These are phyloP conservation scores for Ustilago shanxiensis DNA, from an alignment of 1,284 basidiomycete genomes.

Conservation along the genomic window DNA sequence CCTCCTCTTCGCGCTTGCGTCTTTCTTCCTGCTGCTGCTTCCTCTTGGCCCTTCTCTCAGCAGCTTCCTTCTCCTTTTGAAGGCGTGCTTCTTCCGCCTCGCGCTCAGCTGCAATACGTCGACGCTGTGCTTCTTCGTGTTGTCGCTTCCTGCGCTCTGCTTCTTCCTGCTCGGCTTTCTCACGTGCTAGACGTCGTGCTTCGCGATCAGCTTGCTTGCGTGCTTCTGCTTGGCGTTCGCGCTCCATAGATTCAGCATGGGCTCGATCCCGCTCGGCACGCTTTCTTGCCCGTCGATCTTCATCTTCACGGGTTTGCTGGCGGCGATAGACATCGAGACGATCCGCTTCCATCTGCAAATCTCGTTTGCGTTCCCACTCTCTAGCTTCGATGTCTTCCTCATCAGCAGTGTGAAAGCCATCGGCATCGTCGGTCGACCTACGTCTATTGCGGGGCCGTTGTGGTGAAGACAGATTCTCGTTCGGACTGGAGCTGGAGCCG, in stretches of 20 bases:
- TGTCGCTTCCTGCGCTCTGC: constrained; percentile 16
- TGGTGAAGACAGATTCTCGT: background rate
- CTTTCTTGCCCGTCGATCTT: constrained; percentile 23
- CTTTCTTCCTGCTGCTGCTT: constrained; percentile 31
- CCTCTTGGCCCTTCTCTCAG: constrained; percentile 23
- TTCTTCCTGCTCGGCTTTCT: constrained; percentile 24
- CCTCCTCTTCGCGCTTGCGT: constrained; percentile 23
- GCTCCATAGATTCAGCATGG: constrained; percentile 13
- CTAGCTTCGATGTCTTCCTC: constrained; percentile 44
- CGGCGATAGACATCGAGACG: constrained; percentile 29
- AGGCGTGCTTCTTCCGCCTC: constrained; percentile 28
- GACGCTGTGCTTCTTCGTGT: constrained; percentile 28
- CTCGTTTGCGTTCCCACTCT: constrained; percentile 47
- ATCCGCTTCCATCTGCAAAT: constrained; percentile 41
- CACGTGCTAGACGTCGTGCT: constrained; percentile 29
- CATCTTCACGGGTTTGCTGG: constrained; percentile 38
- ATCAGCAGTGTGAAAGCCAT: constrained; percentile 47
- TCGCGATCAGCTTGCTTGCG: constrained; percentile 27
- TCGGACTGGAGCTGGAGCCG: constrained; percentile 13
- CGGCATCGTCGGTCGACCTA: constrained; percentile 36
- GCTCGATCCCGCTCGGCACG: constrained; percentile 34
- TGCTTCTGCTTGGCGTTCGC: constrained; percentile 20
- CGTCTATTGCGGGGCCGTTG: constrained; percentile 24
- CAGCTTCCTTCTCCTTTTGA: constrained; percentile 32
- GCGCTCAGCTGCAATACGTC: constrained; percentile 29